Evolutionary conservation across 768 basidiomycete genomes (phyloP).

Genomic region (Sarcodon sp.): DNA sequence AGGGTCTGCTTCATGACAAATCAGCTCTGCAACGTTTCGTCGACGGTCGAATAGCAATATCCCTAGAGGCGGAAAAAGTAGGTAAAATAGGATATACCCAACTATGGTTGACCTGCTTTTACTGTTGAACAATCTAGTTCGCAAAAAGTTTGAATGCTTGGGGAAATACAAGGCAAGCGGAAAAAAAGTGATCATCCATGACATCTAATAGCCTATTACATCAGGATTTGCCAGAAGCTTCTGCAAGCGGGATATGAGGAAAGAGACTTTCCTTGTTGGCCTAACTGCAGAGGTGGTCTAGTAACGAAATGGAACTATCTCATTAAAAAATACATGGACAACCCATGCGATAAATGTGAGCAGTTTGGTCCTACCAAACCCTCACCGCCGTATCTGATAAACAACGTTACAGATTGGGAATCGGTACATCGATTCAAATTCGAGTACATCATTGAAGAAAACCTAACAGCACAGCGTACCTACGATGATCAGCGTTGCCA

Average conservation of each 20-base stretch:
- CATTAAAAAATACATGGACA: neutral
- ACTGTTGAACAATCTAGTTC: neutral
- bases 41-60: neutral
- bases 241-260: slow-evolving; percentile 1
- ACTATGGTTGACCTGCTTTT: neutral
- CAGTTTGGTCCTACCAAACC: neutral
- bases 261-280: neutral
- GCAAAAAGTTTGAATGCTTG: neutral
- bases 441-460: neutral
- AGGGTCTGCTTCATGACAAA: too few relatives aligned
- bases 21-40: too few relatives aligned
- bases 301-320: neutral
- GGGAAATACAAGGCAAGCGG: neutral
- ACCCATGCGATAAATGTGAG: neutral
- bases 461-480: neutral
- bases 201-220: neutral
- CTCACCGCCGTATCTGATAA: neutral
- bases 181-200: neutral
- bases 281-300: neutral
- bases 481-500: neutral
- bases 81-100: neutral
- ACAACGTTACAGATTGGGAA: neutral
- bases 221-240: slow-evolving; percentile 4
- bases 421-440: neutral
- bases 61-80: neutral